phyloP scores from a whole-genome alignment of 129 eudicot genomes.

The Flaveria linearis region DNA sequence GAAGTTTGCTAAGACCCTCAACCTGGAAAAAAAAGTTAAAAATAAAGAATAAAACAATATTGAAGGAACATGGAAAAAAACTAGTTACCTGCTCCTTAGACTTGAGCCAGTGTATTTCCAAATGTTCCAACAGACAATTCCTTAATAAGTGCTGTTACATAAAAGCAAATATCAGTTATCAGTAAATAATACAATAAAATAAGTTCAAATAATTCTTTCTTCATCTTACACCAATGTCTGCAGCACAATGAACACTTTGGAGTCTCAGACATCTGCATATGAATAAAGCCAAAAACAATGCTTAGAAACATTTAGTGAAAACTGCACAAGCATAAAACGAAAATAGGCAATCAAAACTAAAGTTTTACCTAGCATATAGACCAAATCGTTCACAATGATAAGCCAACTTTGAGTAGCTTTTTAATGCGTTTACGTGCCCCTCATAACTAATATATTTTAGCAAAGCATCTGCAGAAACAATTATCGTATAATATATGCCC shows the following conservation, averaged over 20 bases:
- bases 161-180: constrained; percentile 17
- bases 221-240: constrained; percentile 62
- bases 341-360: not conserved
- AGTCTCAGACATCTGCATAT: constrained; percentile 69
- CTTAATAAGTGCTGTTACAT: constrained; percentile 61
- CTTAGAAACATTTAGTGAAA: constrained; percentile 16
- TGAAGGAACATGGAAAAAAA: not conserved
- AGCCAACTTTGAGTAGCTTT: constrained; percentile 55
- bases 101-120: constrained; percentile 70
- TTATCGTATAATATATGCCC: constrained; percentile 4
- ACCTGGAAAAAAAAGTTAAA: constrained; percentile 45
- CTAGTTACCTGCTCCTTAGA: constrained; percentile 63
- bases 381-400: constrained; percentile 79
- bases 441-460: constrained; percentile 44
- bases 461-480: constrained; percentile 50
- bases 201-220: not conserved
- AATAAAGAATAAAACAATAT: constrained; percentile 3
- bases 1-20: constrained; percentile 77
- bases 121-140: constrained; percentile 46
- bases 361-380: constrained; percentile 57
- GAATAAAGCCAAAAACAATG: constrained; percentile 20
- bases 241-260: constrained; percentile 56
- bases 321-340: not conserved
- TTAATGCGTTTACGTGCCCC: constrained; percentile 30
- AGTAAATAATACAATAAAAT: constrained; percentile 4